phyloP scores from a whole-genome alignment of 495 filamentous ascomycete species.

The Aspergillus leporis region DNA sequence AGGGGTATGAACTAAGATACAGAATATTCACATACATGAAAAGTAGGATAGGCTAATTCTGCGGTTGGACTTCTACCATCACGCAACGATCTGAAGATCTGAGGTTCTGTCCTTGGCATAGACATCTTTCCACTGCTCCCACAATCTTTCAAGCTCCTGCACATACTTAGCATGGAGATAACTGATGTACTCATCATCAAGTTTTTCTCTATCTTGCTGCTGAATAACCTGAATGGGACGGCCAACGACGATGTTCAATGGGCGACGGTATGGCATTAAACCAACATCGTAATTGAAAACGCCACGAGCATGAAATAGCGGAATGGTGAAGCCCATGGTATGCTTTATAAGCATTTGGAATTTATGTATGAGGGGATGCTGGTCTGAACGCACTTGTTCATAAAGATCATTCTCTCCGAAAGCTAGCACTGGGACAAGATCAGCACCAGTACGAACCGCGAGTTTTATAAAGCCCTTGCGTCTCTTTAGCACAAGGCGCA shows the following conservation, averaged over 20 bases:
- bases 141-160: conserved; percentile 73
- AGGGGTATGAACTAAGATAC: not conserved
- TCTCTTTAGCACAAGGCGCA: conserved; percentile 75
- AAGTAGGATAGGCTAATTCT: not conserved
- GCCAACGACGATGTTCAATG: conserved; percentile 87
- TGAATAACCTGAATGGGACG: conserved; percentile 70
- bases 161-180: conserved; percentile 78
- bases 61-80: conserved; percentile 18
- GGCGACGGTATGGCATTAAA: conserved; percentile 86
- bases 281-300: conserved; percentile 98
- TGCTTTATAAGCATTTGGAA: conserved; percentile 80
- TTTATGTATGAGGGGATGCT: conserved; percentile 72
- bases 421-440: conserved; percentile 84
- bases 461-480: conserved; percentile 94
- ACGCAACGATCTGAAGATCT: conserved; percentile 80
- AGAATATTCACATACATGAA: not conserved
- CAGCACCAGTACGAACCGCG: conserved; percentile 84
- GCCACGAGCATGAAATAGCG: conserved; percentile 84
- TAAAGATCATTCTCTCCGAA: conserved; percentile 98
- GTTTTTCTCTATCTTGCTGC: conserved; percentile 48
- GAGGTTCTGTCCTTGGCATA: conserved; percentile 71
- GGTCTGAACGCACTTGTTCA: conserved; percentile 72
- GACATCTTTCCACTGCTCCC: conserved; percentile 84
- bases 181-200: conserved; percentile 75
- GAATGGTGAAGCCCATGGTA: conserved; percentile 88